Evolutionary conservation across 2,329 filamentous ascomycete genomes (phyloP).

Genomic region (Dactylonectria estremocensis): DNA sequence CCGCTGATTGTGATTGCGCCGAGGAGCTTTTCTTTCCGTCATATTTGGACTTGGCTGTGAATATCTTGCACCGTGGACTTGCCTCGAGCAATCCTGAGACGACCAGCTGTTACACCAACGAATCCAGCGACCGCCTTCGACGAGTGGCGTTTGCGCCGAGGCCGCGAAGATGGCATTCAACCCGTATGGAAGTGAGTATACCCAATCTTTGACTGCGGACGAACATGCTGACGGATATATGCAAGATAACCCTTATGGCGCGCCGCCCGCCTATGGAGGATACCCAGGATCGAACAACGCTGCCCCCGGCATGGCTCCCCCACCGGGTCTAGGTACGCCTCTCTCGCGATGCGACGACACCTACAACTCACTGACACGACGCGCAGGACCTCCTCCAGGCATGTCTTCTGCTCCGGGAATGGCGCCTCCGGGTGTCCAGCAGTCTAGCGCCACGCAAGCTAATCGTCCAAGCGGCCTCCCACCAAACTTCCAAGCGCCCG

Average conservation of each 20-base stretch:
- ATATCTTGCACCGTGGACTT: background rate
- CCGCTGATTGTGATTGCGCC: constrained; percentile 20
- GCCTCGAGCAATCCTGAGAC: background rate
- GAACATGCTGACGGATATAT: constrained; percentile 27
- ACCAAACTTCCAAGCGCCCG: constrained; percentile 87
- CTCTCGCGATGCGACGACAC: constrained; percentile 8
- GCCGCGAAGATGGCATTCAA: constrained; percentile 69
- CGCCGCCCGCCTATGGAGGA: constrained; percentile 80
- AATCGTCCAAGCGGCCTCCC: constrained; percentile 87
- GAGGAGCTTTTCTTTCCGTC: constrained; percentile 6
- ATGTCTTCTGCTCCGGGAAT: constrained; percentile 87
- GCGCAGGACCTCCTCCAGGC: constrained; percentile 80
- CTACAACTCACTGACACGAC: constrained; percentile 29
- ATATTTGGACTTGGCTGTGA: background rate
- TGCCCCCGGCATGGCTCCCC: constrained; percentile 80
- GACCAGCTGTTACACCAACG: constrained; percentile 1
- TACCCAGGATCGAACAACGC: constrained; percentile 73
- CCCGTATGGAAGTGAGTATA: constrained; percentile 69
- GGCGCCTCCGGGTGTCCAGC: constrained; percentile 82
- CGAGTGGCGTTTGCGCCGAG: constrained; percentile 34
- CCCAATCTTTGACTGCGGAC: background rate
- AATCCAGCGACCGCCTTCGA: constrained; percentile 25
- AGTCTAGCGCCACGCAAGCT: constrained; percentile 80
- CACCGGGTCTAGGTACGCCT: constrained; percentile 83
- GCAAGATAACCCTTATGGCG: constrained; percentile 74